phyloP scores from a whole-genome alignment of 768 basidiomycete genomes.

The Lepiota venenata region DNA sequence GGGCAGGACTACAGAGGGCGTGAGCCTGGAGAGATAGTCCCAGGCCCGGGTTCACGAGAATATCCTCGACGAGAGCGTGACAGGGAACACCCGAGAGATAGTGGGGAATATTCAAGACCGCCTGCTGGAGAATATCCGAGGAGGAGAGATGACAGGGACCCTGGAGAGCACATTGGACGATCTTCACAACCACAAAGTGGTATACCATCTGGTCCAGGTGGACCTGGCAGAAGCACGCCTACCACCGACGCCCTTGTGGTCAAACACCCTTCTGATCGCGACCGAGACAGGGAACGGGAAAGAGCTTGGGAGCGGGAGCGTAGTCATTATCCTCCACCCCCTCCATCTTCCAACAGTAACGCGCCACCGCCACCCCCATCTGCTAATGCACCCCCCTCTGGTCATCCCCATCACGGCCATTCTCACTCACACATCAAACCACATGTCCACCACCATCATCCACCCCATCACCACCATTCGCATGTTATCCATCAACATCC shows the following conservation, averaged over 20 bases:
- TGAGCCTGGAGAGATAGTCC: conserved; percentile 7
- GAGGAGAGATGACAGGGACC: conserved; percentile 4
- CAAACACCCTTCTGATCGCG: conserved; percentile 8
- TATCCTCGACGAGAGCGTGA: conserved; percentile 7
- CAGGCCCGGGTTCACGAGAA: conserved; percentile 1
- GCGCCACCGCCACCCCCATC: conserved; percentile 1
- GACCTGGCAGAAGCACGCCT: conserved; percentile 4
- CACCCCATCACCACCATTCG: not conserved
- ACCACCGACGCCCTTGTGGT: not conserved
- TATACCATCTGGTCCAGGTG: conserved; percentile 6
- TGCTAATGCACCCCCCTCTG: not conserved
- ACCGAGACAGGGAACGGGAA: conserved; percentile 14
- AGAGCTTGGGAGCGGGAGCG: conserved; percentile 13
- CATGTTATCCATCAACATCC: conserved; percentile 3
- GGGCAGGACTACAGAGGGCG: conserved; percentile 4
- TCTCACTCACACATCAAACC: conserved; percentile 2
- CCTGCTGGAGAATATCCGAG: conserved; percentile 7
- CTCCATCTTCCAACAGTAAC: not conserved
- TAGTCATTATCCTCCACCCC: conserved; percentile 2
- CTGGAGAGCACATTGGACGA: conserved; percentile 1
- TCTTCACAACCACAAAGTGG: not conserved
- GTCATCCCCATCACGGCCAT: not conserved
- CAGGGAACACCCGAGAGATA: conserved; percentile 5
- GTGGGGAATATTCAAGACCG: conserved; percentile 6
- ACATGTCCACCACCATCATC: conserved; percentile 2